Percentiles rank a stretch among this genome's conserved stretches.
These are phyloP conservation scores for Cyberlindnera samutprakarnensis DNA, from an alignment of 805 yeast genomes.

Conservation along the genomic window DNA sequence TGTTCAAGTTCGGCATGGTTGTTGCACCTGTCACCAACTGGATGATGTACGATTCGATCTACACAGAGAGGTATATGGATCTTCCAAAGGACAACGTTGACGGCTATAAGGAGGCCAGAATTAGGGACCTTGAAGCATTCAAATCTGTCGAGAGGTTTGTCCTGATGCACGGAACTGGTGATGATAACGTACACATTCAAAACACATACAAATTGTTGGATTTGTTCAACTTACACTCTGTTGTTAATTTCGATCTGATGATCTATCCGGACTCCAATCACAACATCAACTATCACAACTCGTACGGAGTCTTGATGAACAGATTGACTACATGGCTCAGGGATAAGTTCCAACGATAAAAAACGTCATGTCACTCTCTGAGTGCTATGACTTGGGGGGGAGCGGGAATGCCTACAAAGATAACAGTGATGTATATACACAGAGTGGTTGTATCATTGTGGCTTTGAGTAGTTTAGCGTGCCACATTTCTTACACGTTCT, in stretches of 20 bases:
- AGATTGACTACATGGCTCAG: conserved; percentile 53
- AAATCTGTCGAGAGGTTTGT: conserved; percentile 47
- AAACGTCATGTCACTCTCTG: neutral
- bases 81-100: conserved; percentile 39
- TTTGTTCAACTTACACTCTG: conserved; percentile 38
- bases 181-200: conserved; percentile 77
- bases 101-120: conserved; percentile 41
- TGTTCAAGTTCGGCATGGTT: conserved; percentile 69
- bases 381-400: too few relatives aligned
- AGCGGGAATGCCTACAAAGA: too few relatives aligned
- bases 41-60: conserved; percentile 67
- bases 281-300: conserved; percentile 72
- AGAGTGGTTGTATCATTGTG: conserved; percentile 25
- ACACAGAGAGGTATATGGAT: conserved; percentile 73
- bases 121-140: conserved; percentile 36
- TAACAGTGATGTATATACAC: too few relatives aligned
- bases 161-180: conserved; percentile 78
- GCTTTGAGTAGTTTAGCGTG: conserved; percentile 59
- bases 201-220: conserved; percentile 59
- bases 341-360: conserved; percentile 1
- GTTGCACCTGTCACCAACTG: conserved; percentile 85
- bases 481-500: conserved; percentile 77
- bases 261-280: conserved; percentile 94
- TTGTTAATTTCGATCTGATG: conserved; percentile 79
- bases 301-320: conserved; percentile 63